These are phyloP conservation scores for Cyclotella cryptica DNA, from an alignment of 108 stramenopile species.

Conservation along the genomic window DNA sequence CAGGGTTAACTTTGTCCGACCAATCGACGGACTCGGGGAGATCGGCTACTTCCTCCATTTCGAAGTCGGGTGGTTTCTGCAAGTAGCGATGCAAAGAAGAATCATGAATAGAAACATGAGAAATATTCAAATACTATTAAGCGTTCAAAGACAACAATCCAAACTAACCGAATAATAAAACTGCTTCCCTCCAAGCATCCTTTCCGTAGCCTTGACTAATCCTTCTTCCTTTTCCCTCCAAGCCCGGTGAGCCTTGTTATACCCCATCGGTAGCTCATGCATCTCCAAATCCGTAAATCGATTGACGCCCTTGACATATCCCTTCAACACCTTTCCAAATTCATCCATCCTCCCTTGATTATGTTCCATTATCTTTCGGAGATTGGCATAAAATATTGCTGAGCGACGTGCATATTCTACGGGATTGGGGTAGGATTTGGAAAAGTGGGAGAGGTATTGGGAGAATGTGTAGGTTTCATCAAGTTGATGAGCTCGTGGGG, in stretches of 20 bases:
- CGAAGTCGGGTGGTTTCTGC: constrained; percentile 44
- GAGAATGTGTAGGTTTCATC: constrained; percentile 59
- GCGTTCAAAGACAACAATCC: neutral
- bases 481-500: constrained; percentile 54
- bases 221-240: constrained; percentile 22
- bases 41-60: constrained; percentile 52
- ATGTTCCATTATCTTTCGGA: constrained; percentile 59
- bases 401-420: constrained; percentile 56
- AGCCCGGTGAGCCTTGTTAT: constrained; percentile 51
- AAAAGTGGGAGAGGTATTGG: constrained; percentile 54
- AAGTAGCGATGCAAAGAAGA: neutral
- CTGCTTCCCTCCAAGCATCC: constrained; percentile 13
- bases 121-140: neutral
- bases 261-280: constrained; percentile 65
- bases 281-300: constrained; percentile 64
- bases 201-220: constrained; percentile 21
- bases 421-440: constrained; percentile 50
- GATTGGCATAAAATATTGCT: constrained; percentile 62
- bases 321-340: constrained; percentile 32
- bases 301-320: constrained; percentile 66
- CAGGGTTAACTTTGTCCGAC: constrained; percentile 69
- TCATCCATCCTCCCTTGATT: constrained; percentile 48
- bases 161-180: constrained; percentile 41
- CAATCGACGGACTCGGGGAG: constrained; percentile 89
- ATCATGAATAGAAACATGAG: neutral